Percentiles rank a stretch among this genome's conserved stretches.
These are phyloP conservation scores for Arachnopeziza araneosa DNA, from an alignment of 2,329 filamentous ascomycete genomes.

Conservation along the genomic window DNA sequence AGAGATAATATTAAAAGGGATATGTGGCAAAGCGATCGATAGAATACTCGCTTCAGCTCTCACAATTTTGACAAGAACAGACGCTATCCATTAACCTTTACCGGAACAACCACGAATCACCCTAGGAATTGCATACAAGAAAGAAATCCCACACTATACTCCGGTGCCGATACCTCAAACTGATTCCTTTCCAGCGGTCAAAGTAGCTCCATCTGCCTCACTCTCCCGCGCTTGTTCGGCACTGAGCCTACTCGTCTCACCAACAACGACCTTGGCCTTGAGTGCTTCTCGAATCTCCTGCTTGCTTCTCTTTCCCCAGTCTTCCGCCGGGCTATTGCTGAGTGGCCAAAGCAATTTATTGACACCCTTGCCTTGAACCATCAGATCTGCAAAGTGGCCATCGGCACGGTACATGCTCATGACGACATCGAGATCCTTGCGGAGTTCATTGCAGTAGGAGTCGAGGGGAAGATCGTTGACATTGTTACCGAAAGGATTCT, in stretches of 20 bases:
- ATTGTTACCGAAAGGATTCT: conserved; percentile 79
- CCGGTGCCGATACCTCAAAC: neutral
- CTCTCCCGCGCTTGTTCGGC: neutral
- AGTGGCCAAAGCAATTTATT: conserved; percentile 34
- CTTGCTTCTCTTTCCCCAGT: conserved; percentile 40
- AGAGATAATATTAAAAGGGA: no score
- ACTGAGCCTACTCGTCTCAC: neutral
- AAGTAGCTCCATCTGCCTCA: neutral
- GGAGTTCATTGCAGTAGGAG: conserved; percentile 68
- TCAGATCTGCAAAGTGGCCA: conserved; percentile 7
- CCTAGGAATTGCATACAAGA: neutral
- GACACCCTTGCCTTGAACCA: conserved; percentile 13
- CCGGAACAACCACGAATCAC: no score
- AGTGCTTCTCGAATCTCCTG: conserved; percentile 37
- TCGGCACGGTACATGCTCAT: conserved; percentile 18
- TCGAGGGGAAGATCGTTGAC: conserved; percentile 79
- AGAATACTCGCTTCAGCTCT: no score
- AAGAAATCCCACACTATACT: neutral
- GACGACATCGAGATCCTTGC: conserved; percentile 69
- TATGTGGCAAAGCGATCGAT: no score
- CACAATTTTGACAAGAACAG: no score
- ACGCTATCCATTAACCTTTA: no score
- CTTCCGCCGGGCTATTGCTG: conserved; percentile 35
- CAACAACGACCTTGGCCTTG: conserved; percentile 25
- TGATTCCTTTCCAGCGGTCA: neutral